Percentiles rank a stretch among this genome's conserved stretches.
These are phyloP conservation scores for Leucaena leucocephala DNA, from an alignment of 306 rosid genomes.

Conservation along the genomic window DNA sequence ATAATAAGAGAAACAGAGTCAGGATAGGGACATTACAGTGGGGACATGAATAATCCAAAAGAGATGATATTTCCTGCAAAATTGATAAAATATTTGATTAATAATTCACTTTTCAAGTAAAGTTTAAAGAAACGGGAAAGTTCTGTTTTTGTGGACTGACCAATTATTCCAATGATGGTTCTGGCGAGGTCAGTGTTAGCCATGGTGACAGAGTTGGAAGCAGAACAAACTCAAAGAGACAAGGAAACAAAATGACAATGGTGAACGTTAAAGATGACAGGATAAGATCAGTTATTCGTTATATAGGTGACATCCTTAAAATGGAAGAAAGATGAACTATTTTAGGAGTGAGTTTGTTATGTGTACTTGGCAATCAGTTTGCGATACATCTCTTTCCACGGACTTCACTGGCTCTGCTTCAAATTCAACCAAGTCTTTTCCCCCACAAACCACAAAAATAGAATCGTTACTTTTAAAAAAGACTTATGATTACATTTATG, in stretches of 20 bases:
- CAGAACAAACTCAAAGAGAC: constrained; percentile 9
- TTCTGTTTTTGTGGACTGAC: constrained; percentile 35
- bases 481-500: not conserved
- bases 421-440: not conserved
- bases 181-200: constrained; percentile 27
- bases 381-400: constrained; percentile 10
- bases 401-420: not conserved
- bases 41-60: constrained; percentile 68
- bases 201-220: constrained; percentile 40
- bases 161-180: constrained; percentile 52
- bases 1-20: not conserved
- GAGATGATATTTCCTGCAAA: constrained; percentile 80
- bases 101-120: not conserved
- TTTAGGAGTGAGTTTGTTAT: not conserved
- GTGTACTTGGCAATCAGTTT: not conserved
- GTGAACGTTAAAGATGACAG: not conserved
- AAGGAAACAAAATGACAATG: not conserved
- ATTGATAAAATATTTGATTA: not conserved
- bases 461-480: not conserved
- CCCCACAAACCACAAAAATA: not conserved
- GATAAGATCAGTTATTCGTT: not conserved
- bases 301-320: not conserved
- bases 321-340: not conserved
- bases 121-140: too few species aligned
- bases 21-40: constrained; percentile 54